Evolutionary conservation across 2,329 filamentous ascomycete species (phyloP).

Genomic region (Onygena corvina): DNA sequence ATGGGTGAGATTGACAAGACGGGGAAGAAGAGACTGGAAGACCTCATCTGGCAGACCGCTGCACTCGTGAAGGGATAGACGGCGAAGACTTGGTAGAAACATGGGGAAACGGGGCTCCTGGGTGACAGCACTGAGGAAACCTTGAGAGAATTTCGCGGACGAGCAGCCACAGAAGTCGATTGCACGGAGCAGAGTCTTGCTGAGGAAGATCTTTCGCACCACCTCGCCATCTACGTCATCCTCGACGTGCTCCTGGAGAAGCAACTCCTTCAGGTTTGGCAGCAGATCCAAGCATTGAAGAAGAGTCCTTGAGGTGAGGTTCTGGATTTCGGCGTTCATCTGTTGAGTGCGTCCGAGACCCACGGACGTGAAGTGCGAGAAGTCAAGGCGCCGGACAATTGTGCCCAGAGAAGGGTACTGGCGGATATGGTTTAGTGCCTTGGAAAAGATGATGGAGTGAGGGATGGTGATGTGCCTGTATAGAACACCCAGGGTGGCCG

Average conservation of each 20-base stretch:
- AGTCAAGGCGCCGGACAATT: conserved; percentile 67
- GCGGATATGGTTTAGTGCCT: conserved; percentile 59
- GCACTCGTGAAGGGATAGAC: conserved; percentile 68
- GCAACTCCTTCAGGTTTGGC: conserved; percentile 62
- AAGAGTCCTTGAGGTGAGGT: conserved; percentile 62
- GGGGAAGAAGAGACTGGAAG: conserved; percentile 60
- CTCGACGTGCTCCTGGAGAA: conserved; percentile 70
- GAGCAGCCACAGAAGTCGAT: conserved; percentile 70
- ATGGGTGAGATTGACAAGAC: conserved; percentile 57
- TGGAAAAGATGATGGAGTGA: conserved; percentile 71
- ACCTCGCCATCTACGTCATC: conserved; percentile 59
- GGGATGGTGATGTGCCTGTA: conserved; percentile 72
- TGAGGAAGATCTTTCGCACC: conserved; percentile 57
- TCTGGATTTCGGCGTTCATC: conserved; percentile 62
- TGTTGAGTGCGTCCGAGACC: conserved; percentile 62
- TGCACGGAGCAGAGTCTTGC: conserved; percentile 51
- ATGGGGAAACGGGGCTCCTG: conserved; percentile 38
- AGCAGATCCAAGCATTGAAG: conserved; percentile 58
- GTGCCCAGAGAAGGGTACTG: conserved; percentile 57
- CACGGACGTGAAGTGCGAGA: conserved; percentile 74
- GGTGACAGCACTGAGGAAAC: conserved; percentile 48
- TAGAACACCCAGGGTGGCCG: conserved; percentile 59
- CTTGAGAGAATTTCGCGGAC: conserved; percentile 52
- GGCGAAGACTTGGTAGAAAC: conserved; percentile 47
- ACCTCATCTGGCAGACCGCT: conserved; percentile 54